phyloP scores from a whole-genome alignment of 2,329 filamentous ascomycete species.

The Mycocentrospora acerina region DNA sequence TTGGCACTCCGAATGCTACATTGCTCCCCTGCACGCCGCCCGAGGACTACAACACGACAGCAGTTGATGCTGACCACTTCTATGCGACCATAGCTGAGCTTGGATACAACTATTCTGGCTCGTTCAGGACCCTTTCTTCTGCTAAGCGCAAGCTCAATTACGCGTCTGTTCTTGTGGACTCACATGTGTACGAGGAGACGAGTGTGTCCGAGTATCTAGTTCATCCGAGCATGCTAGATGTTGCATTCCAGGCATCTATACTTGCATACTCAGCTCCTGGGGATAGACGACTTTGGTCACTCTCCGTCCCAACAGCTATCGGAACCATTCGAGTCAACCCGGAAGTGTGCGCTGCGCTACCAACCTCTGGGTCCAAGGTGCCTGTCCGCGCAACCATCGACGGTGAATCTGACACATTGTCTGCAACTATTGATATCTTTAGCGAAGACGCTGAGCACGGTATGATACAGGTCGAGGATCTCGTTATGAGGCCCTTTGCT shows the following conservation, averaged over 20 bases:
- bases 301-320: constrained; percentile 9
- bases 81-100: not conserved
- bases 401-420: too few relatives aligned
- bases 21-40: too few relatives aligned
- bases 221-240: constrained; percentile 34
- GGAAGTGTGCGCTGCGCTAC: too few relatives aligned
- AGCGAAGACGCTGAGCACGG: too few relatives aligned
- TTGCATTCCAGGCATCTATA: constrained; percentile 34
- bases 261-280: constrained; percentile 31
- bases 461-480: too few relatives aligned
- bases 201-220: not conserved
- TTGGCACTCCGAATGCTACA: too few relatives aligned
- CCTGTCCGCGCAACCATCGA: too few relatives aligned
- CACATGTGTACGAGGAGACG: not conserved
- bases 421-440: too few relatives aligned
- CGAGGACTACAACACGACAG: not conserved
- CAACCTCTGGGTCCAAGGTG: too few relatives aligned
- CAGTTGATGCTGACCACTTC: constrained; percentile 1
- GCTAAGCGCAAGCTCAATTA: constrained; percentile 1
- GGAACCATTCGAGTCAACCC: too few relatives aligned
- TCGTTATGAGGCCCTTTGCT: too few relatives aligned
- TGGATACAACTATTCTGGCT: constrained; percentile 5
- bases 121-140: constrained; percentile 4
- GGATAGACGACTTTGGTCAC: constrained; percentile 21
- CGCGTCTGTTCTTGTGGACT: not conserved